Percentiles rank a stretch among this genome's conserved stretches.
Conservation (phyloP, 148 eudicot genomes). For the Amaranthus hypochondriacus region DNA sequence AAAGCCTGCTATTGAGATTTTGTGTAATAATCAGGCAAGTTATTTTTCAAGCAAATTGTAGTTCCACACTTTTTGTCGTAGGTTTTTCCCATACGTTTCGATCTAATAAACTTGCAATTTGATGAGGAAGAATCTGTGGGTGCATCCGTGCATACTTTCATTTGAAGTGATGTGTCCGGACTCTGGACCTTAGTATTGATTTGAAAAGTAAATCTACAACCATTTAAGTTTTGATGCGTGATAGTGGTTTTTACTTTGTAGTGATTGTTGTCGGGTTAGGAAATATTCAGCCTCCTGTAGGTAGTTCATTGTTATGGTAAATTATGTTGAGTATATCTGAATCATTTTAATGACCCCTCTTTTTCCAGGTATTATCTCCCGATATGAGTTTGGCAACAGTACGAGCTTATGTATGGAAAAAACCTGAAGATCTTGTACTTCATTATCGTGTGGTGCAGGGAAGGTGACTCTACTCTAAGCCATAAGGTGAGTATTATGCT, state of each 20-base stretch:
- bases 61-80: background rate
- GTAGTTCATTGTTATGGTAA: background rate
- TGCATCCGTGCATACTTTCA: background rate
- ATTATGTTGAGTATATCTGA: background rate
- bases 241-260: background rate
- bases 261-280: background rate
- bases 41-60: background rate
- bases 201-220: background rate
- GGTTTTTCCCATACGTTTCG: background rate
- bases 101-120: background rate
- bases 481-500: slow-evolving; percentile 27
- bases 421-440: slow-evolving; percentile 79
- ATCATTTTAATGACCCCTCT: background rate
- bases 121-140: background rate
- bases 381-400: slow-evolving; percentile 98
- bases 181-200: slow-evolving; percentile 4
- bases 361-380: slow-evolving; percentile 73
- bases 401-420: slow-evolving; percentile 88
- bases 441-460: slow-evolving; percentile 63
- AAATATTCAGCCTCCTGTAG: background rate
- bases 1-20: slow-evolving; percentile 79
- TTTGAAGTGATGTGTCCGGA: background rate
- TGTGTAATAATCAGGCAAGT: slow-evolving; percentile 93
- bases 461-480: slow-evolving; percentile 38
- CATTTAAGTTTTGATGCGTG: background rate